Evolutionary conservation across 2,329 filamentous ascomycete genomes (phyloP).

Genomic region (Ceratocystis eucalypticola): DNA sequence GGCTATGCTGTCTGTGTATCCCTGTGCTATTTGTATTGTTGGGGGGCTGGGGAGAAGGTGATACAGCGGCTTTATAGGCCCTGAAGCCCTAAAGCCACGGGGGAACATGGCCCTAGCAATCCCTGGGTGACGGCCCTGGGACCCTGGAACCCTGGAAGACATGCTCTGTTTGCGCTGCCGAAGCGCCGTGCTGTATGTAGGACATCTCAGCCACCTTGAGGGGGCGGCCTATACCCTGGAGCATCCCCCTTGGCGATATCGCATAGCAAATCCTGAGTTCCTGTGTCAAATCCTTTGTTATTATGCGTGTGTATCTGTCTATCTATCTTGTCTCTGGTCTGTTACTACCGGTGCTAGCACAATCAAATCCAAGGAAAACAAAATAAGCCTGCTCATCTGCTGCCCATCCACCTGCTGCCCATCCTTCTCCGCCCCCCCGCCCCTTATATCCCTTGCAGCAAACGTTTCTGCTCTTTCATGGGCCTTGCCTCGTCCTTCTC

Average conservation of each 20-base stretch:
- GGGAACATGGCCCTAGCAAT: not conserved
- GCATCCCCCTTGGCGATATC: not conserved
- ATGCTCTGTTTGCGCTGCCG: not conserved
- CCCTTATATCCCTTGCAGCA: not conserved
- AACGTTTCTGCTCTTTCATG: not conserved
- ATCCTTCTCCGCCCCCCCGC: not conserved
- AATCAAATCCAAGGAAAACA: no score
- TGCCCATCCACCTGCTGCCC: not conserved
- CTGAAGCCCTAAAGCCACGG: not conserved
- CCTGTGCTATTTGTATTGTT: not conserved
- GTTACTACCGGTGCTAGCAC: not conserved
- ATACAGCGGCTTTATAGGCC: not conserved
- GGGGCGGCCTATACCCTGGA: not conserved
- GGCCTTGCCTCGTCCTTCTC: not conserved
- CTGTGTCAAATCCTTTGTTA: not conserved
- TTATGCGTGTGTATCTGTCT: not conserved
- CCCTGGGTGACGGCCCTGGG: not conserved
- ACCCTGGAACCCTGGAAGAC: not conserved
- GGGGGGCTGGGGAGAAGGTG: not conserved
- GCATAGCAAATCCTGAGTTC: not conserved
- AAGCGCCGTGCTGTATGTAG: not conserved
- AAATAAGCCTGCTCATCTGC: not conserved
- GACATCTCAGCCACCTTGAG: slow-evolving; percentile 1
- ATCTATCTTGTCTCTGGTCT: not conserved
- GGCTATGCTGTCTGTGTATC: not conserved